phyloP scores from a whole-genome alignment of 768 basidiomycete genomes.

The Candolleomyces eurysporus region DNA sequence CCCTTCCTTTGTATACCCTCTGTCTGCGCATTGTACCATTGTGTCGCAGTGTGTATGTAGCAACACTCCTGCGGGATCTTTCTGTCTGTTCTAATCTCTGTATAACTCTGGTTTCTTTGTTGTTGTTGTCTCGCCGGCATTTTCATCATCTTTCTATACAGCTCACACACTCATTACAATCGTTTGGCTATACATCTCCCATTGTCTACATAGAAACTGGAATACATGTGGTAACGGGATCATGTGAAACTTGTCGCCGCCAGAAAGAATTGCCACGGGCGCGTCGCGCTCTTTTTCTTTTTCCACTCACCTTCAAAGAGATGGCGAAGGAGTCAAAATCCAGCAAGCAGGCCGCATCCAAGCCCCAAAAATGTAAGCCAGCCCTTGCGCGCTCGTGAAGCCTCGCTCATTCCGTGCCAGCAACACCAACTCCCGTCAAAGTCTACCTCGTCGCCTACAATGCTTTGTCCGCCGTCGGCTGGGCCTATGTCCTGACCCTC shows the following conservation, averaged over 20 bases:
- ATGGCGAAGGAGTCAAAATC: constrained; percentile 3
- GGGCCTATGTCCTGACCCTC: constrained; percentile 66
- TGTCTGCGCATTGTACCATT: not conserved
- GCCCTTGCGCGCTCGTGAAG: not conserved
- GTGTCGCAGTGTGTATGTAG: constrained; percentile 2
- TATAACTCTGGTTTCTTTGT: not conserved
- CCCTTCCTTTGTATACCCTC: constrained; percentile 7
- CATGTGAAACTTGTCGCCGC: not conserved
- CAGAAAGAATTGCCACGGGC: not conserved
- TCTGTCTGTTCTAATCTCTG: not conserved
- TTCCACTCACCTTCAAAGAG: not conserved
- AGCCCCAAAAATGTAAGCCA: constrained; percentile 3
- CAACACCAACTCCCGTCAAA: constrained; percentile 29
- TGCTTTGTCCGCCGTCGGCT: constrained; percentile 66
- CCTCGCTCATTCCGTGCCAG: constrained; percentile 12
- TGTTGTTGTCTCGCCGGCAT: not conserved
- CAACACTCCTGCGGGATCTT: constrained; percentile 2
- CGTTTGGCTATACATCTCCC: not conserved
- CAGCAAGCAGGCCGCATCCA: not conserved
- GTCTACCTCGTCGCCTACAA: constrained; percentile 83
- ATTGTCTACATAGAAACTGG: too few relatives aligned
- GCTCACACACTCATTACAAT: not conserved
- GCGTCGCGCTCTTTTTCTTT: not conserved
- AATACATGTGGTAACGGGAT: not conserved
- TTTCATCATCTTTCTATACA: not conserved